These are phyloP conservation scores for Epichloe sibirici DNA, from an alignment of 2,329 filamentous ascomycete species.

Conservation along the genomic window DNA sequence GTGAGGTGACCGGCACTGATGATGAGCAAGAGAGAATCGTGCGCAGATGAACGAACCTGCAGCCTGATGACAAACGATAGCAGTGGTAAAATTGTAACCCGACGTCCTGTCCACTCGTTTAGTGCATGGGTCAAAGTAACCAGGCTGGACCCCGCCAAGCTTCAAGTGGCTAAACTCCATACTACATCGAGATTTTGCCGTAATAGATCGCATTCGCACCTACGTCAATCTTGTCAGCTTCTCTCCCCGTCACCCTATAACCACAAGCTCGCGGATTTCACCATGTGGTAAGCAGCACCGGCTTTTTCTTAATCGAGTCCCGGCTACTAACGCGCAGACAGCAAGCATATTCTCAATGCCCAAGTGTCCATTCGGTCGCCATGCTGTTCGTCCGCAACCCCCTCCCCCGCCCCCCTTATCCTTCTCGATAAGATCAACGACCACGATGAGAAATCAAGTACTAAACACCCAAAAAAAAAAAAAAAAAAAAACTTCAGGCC, in stretches of 20 bases:
- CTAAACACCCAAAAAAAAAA: neutral
- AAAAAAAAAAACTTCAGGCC: constrained; percentile 39
- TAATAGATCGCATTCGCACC: neutral
- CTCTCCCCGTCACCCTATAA: neutral
- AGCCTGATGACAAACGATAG: neutral
- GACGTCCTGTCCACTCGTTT: too few relatives aligned
- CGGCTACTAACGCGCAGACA: constrained; percentile 24
- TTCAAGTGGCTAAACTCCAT: neutral
- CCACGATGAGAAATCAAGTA: neutral
- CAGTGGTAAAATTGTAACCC: neutral
- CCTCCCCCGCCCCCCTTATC: neutral
- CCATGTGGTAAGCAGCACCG: constrained; percentile 24
- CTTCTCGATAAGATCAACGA: neutral
- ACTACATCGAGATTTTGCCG: neutral
- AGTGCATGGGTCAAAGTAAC: too few relatives aligned
- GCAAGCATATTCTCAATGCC: constrained; percentile 97
- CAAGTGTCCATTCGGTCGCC: constrained; percentile 92
- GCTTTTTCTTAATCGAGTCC: neutral
- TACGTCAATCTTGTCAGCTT: neutral
- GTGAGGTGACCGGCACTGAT: neutral
- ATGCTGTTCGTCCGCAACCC: constrained; percentile 56
- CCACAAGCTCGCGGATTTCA: neutral
- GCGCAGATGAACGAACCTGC: neutral
- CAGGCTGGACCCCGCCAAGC: neutral
- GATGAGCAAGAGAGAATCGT: neutral